These are phyloP conservation scores for Arbutus unedo DNA, from an alignment of 148 eudicot species.

Conservation along the genomic window DNA sequence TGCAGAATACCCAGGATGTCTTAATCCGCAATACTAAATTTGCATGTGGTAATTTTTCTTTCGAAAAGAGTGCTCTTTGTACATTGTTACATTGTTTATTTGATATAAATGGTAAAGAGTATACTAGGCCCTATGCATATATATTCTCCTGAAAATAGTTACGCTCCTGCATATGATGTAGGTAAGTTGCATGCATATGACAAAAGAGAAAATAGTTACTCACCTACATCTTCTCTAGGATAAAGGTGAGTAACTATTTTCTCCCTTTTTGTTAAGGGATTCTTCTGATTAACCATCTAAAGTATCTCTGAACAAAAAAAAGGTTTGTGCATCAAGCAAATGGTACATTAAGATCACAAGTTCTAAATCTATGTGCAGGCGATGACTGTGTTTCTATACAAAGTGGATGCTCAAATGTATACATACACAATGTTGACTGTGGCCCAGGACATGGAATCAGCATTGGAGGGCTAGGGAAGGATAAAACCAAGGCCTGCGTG, in stretches of 20 bases:
- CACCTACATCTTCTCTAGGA: neutral
- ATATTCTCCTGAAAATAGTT: too few relatives aligned
- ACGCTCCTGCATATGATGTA: too few relatives aligned
- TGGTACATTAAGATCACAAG: neutral
- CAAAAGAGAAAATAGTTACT: too few relatives aligned
- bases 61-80: neutral
- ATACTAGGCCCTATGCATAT: neutral
- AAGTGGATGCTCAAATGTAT: constrained; percentile 81
- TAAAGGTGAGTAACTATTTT: neutral
- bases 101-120: neutral
- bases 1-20: constrained; percentile 77
- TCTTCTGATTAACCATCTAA: too few relatives aligned
- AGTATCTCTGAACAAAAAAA: neutral
- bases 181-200: too few relatives aligned
- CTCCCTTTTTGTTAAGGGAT: too few relatives aligned
- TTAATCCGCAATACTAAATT: constrained; percentile 62
- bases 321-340: neutral
- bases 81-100: neutral
- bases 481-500: constrained; percentile 76
- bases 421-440: constrained; percentile 72
- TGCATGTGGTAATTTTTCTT: constrained; percentile 64
- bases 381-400: constrained; percentile 95
- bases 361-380: constrained; percentile 43
- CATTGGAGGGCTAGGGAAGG: constrained; percentile 91
- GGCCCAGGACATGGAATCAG: constrained; percentile 99